These are phyloP conservation scores for Xylariomycetidae sp. DNA, from an alignment of 2,329 filamentous ascomycete species.

Conservation along the genomic window DNA sequence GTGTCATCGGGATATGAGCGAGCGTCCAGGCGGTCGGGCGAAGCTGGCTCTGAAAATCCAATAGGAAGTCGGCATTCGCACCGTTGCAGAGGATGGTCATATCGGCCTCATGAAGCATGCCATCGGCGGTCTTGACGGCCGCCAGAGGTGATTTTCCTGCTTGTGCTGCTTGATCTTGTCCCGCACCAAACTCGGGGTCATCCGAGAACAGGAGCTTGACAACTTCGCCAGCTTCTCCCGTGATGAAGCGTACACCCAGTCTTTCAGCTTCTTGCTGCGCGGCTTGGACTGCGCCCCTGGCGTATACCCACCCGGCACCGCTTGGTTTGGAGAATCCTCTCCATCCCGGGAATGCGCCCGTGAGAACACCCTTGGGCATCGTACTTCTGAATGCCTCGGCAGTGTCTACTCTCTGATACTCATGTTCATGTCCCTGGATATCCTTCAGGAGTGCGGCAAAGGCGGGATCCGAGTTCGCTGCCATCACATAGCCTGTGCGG, in stretches of 20 bases:
- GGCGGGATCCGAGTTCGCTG: conserved; percentile 15
- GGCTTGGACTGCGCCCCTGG: conserved; percentile 42
- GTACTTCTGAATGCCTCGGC: conserved; percentile 42
- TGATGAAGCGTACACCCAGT: conserved; percentile 43
- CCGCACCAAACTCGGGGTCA: too few species aligned
- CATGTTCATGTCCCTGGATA: conserved; percentile 12
- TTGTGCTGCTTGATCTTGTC: not conserved
- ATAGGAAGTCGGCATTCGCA: conserved; percentile 39
- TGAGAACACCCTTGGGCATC: conserved; percentile 47
- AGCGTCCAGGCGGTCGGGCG: conserved; percentile 52
- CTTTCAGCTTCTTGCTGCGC: conserved; percentile 38
- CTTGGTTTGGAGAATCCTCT: conserved; percentile 40
- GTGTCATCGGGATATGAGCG: conserved; percentile 43
- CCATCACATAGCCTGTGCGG: conserved; percentile 38
- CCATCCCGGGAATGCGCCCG: conserved; percentile 45
- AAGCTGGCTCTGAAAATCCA: conserved; percentile 48
- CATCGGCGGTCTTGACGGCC: conserved; percentile 40
- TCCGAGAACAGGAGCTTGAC: conserved; percentile 34
- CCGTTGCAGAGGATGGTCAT: conserved; percentile 45
- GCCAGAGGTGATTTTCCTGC: conserved; percentile 26
- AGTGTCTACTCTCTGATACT: conserved; percentile 29
- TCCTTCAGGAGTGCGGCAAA: conserved; percentile 11
- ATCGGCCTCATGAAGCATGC: conserved; percentile 34
- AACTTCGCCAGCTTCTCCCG: conserved; percentile 32
- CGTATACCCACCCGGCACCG: conserved; percentile 50